Conservation (phyloP, 805 yeast species). For the Myxozyma melibiosi region DNA sequence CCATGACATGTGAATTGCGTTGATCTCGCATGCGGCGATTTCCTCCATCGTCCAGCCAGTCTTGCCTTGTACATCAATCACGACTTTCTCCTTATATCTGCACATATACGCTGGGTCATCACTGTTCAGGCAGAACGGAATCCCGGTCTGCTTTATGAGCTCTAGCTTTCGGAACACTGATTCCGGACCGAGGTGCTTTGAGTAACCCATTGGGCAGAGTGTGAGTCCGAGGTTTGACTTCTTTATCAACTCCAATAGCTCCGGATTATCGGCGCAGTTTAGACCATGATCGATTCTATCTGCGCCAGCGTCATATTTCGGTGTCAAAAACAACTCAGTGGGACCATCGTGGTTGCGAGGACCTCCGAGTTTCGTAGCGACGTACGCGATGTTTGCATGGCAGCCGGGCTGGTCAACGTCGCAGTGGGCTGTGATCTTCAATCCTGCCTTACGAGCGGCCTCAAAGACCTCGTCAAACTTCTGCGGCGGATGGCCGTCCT, state of each 20-base stretch:
- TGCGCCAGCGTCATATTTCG: slow-evolving; percentile 16
- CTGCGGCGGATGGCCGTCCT: slow-evolving; percentile 75
- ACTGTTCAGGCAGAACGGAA: slow-evolving; percentile 20
- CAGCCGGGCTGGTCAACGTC: slow-evolving; percentile 21
- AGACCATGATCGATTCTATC: slow-evolving; percentile 26
- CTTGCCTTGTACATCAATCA: slow-evolving; percentile 6
- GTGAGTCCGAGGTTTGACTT: slow-evolving; percentile 19
- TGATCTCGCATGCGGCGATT: slow-evolving; percentile 10
- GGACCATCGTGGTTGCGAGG: slow-evolving; percentile 4
- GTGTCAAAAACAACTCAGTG: slow-evolving; percentile 1
- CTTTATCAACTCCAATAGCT: slow-evolving; percentile 10
- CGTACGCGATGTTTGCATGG: slow-evolving; percentile 11
- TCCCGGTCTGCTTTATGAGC: background rate
- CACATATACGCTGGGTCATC: slow-evolving; percentile 27
- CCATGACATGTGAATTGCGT: slow-evolving; percentile 22
- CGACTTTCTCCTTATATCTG: slow-evolving; percentile 11
- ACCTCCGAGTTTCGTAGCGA: slow-evolving; percentile 25
- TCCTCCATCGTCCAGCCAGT: slow-evolving; percentile 6
- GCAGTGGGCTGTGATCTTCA: slow-evolving; percentile 21
- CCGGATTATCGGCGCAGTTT: slow-evolving; percentile 19
- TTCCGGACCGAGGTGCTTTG: slow-evolving; percentile 18
- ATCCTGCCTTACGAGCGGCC: slow-evolving; percentile 40
- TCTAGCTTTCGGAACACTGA: slow-evolving; percentile 10
- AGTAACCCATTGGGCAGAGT: slow-evolving; percentile 25
- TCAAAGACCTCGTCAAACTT: slow-evolving; percentile 65